These are phyloP conservation scores for Aspergillus tubingensis DNA, from an alignment of 2,329 filamentous ascomycete species.

Conservation along the genomic window DNA sequence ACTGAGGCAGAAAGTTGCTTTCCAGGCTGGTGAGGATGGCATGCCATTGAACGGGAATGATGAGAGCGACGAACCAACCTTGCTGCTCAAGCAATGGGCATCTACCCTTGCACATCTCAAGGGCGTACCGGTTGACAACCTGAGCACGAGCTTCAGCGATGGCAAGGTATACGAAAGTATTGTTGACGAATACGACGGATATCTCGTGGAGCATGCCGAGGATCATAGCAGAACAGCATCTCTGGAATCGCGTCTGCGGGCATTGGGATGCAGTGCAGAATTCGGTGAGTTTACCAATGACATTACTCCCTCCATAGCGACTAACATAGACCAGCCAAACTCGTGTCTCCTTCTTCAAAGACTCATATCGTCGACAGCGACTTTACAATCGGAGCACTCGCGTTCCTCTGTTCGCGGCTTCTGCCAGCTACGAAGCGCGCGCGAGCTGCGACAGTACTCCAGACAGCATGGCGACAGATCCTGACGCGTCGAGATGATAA, in stretches of 20 bases:
- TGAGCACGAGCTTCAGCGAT: conserved; percentile 61
- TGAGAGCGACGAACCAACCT: conserved; percentile 32
- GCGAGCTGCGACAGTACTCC: conserved; percentile 56
- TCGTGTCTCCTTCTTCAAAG: conserved; percentile 39
- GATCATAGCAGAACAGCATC: background rate
- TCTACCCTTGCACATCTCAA: conserved; percentile 51
- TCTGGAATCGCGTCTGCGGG: conserved; percentile 38
- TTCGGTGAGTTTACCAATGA: conserved; percentile 38
- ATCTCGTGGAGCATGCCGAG: conserved; percentile 28
- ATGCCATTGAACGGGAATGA: conserved; percentile 23
- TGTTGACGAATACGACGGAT: conserved; percentile 58
- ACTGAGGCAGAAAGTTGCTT: conserved; percentile 36
- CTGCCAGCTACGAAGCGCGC: conserved; percentile 52
- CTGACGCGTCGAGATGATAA: conserved; percentile 20
- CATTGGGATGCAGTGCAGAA: conserved; percentile 46
- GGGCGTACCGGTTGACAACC: conserved; percentile 52
- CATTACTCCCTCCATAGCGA: background rate
- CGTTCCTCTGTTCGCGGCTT: conserved; percentile 62
- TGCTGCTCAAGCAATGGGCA: conserved; percentile 60
- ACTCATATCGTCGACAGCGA: conserved; percentile 54
- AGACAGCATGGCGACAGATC: conserved; percentile 52
- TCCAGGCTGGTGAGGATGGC: conserved; percentile 14
- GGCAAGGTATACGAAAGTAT: conserved; percentile 57
- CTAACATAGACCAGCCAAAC: conserved; percentile 42
- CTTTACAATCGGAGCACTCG: conserved; percentile 58